These are phyloP conservation scores for Aspergillus tubingensis DNA, from an alignment of 2,329 filamentous ascomycete genomes.

Conservation along the genomic window DNA sequence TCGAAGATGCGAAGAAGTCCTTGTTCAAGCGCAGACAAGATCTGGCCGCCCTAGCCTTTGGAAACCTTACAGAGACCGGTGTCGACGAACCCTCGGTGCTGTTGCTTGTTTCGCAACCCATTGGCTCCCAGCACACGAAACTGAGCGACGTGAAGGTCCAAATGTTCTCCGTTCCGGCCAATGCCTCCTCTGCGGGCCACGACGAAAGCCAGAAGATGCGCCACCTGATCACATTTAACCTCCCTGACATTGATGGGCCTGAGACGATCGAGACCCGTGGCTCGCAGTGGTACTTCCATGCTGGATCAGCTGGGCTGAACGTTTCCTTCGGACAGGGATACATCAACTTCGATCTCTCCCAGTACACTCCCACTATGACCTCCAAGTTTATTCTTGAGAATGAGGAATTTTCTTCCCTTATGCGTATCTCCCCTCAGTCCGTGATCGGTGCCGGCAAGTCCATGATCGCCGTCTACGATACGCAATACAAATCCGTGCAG, in stretches of 20 bases:
- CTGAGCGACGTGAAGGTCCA: slow-evolving; percentile 41
- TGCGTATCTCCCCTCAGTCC: slow-evolving; percentile 46
- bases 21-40: slow-evolving; percentile 45
- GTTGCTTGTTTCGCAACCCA: slow-evolving; percentile 44
- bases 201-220: slow-evolving; percentile 38
- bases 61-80: slow-evolving; percentile 30
- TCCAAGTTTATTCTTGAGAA: slow-evolving; percentile 41
- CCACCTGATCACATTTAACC: slow-evolving; percentile 39
- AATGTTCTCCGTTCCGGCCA: slow-evolving; percentile 42
- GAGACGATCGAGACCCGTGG: slow-evolving; percentile 26
- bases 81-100: slow-evolving; percentile 39
- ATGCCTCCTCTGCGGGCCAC: slow-evolving; percentile 21
- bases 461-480: slow-evolving; percentile 48
- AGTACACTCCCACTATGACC: slow-evolving; percentile 42
- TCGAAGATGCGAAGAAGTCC: slow-evolving; percentile 44
- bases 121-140: slow-evolving; percentile 28
- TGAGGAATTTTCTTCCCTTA: slow-evolving; percentile 43
- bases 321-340: slow-evolving; percentile 44
- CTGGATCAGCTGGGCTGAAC: slow-evolving; percentile 41
- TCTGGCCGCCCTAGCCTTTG: slow-evolving; percentile 39
- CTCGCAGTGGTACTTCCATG: slow-evolving; percentile 44
- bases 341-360: slow-evolving; percentile 46
- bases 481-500: slow-evolving; percentile 50
- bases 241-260: slow-evolving; percentile 35
- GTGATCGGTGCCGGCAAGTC: slow-evolving; percentile 46